Evolutionary conservation across 306 rosid species (phyloP).

Genomic region (Cajanus cajan): DNA sequence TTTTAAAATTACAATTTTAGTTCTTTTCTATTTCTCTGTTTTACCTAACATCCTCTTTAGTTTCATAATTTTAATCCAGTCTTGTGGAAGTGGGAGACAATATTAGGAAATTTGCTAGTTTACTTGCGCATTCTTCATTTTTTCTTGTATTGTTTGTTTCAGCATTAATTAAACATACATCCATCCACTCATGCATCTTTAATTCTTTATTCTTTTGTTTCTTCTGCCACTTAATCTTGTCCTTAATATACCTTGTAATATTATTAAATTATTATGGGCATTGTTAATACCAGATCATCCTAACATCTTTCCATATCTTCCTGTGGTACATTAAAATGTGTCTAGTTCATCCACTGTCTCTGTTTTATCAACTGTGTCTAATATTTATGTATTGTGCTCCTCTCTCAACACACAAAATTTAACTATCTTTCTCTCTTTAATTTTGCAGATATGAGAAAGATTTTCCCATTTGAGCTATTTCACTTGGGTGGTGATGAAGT

Average conservation of each 20-base stretch:
- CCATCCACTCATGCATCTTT: not conserved
- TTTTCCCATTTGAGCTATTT: conserved; percentile 94
- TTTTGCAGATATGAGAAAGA: conserved; percentile 79
- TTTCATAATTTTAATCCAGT: conserved; percentile 9
- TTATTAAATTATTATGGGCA: not conserved
- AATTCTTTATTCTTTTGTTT: not conserved
- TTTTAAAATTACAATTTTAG: not conserved
- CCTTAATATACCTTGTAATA: not conserved
- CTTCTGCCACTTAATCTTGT: not conserved
- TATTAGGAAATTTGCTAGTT: not conserved
- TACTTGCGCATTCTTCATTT: not conserved
- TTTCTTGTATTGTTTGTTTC: not conserved
- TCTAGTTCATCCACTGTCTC: conserved; percentile 4
- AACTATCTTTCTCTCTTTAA: conserved; percentile 14
- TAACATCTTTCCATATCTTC: not conserved
- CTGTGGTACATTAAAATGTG: not conserved
- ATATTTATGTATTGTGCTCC: not conserved
- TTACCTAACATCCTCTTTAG: not conserved
- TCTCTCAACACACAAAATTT: not conserved
- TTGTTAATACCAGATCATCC: not conserved
- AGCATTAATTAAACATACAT: not conserved
- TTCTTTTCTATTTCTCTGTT: not conserved
- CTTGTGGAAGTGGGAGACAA: not conserved
- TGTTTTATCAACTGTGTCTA: not conserved
- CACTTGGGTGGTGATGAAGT: conserved; percentile 99